Conservation (phyloP, 805 yeast species). For the Cyberlindnera mycetangii region DNA sequence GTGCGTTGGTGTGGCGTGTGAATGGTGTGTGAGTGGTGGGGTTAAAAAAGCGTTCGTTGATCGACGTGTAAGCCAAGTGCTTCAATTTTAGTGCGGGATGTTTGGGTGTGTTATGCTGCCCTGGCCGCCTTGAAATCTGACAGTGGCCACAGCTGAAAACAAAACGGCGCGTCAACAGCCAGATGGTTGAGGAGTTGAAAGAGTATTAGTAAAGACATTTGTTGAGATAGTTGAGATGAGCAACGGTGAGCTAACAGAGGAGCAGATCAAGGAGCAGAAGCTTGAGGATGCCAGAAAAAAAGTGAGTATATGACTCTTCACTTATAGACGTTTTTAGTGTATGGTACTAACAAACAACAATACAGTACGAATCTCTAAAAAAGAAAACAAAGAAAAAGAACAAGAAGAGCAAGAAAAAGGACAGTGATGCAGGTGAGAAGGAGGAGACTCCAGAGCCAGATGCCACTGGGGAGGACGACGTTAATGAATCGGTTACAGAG, state of each 20-base stretch:
- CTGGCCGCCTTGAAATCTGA: too few species aligned
- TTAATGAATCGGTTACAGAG: too few species aligned
- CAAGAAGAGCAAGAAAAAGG: constrained; percentile 31
- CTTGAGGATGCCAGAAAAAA: constrained; percentile 73
- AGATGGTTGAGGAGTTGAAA: too few species aligned
- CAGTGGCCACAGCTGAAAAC: too few species aligned
- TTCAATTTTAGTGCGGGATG: constrained; percentile 4
- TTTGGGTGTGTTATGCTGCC: constrained; percentile 6
- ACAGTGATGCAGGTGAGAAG: constrained; percentile 22
- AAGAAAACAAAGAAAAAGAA: constrained; percentile 50
- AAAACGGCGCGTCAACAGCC: too few species aligned
- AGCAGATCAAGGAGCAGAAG: constrained; percentile 50
- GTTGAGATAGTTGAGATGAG: constrained; percentile 10
- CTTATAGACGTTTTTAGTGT: not conserved
- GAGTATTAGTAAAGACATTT: too few species aligned
- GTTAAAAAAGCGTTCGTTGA: not conserved
- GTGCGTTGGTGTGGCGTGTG: not conserved
- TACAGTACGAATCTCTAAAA: constrained; percentile 61
- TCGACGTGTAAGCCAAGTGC: too few species aligned
- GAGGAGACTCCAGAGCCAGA: constrained; percentile 18
- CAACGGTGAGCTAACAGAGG: constrained; percentile 31
- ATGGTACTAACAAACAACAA: not conserved
- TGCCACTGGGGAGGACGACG: constrained; percentile 9
- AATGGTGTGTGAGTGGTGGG: not conserved
- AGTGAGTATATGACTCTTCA: constrained; percentile 29